Base-by-base conservation (phyloP, 495 filamentous ascomycete species). In the Geopyxis carbonaria region DNA sequence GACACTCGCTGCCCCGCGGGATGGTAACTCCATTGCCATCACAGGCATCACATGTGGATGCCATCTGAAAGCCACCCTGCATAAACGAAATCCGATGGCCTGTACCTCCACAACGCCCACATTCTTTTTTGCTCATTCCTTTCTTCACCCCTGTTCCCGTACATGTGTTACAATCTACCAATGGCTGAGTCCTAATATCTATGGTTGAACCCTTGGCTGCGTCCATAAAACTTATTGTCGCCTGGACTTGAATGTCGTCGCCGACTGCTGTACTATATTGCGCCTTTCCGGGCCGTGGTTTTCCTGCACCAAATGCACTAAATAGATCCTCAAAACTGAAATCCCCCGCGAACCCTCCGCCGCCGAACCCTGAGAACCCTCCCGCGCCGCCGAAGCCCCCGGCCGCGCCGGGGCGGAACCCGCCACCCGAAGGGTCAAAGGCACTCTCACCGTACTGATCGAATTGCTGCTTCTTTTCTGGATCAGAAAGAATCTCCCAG, bases 321-420 rank as follows among this genome's bases (percentile, higher is more conserved):
- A 97, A 95, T 4, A 95, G 63, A 62, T 95, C 89, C 48, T 95
- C 89, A 44, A 97, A 91, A 53, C 83, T 84, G 63, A 94, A 83
- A 45, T 87, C 80, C 0, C 69, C 62, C 4, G 75, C 71, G 1
- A 28, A 28, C 5, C 14, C 14, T 53, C 72, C 55, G 59, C 79
- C 63, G 43, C 64, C 56, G 52, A 69, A 67, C 4, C 64, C 67
- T 14, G 62, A 59, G 45, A 64, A 65, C 14, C 37, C 67, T 45
- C 72, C 76, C 15, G 63, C 67, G 16, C 67, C 61, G 14, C 64
- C 64, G 43, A 66, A 66, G 45, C 70, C 68, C 13, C 70, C 75
- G 16, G 67, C 69, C 10, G 66, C 68, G 21, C 50, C 51, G 27
- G 61, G 59, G 22, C 59, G 60, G 28, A 73, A 74, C 7, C 71